Evolutionary conservation across 345 rosid genomes (phyloP), one percentile per base, ranked within the genome.

Genomic region (Anacardium occidentale): DNA sequence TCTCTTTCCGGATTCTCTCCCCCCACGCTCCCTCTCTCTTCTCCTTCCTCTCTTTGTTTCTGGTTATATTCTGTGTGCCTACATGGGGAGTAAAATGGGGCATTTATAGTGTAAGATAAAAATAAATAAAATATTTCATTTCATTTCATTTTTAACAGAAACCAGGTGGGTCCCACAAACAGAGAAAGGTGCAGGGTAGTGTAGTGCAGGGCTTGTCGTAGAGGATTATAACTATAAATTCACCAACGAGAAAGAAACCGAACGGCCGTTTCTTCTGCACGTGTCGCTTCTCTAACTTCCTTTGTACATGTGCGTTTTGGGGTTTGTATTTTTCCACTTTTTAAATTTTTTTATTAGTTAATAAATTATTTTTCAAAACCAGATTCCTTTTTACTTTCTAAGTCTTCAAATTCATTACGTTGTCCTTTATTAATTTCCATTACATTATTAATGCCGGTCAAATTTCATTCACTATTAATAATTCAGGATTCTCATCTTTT

Each of bases 231-330:
- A 22, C 52, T 13, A 7, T 5, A 22, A 4, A 32, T 24, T 0
- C 26, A 11, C 40, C 11, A 20, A 47, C 20, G 42, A 11, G 17
- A 47, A 12, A 13, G 53, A 50, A 53, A 67, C 61, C 63, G 72
- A 53, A 69, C 64, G n/a, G 73, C 64, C 10, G 73, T 57, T 68
- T 42, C 40, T 68, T 42, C 40, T 56, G 64, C 73, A 69, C 73
- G 73, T 69, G 73, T 55, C 47, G 40, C 55, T 24, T 7, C 68
- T 65, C 15, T 65, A 65, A 65, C 56, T 24, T 47, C 68, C 55
- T 64, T 14, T 24, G 40, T 22, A 15, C 54, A 69, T 67, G 32
- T 54, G 61, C 32, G 50, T 8, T 29, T 0, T 1, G 8, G 18
- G 29, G 12, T 54, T 54, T 54, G 51, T 20, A 20, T 22, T 54